These are phyloP conservation scores for Metschnikowia santaceciliae DNA, from an alignment of 805 yeast species.

Conservation along the genomic window DNA sequence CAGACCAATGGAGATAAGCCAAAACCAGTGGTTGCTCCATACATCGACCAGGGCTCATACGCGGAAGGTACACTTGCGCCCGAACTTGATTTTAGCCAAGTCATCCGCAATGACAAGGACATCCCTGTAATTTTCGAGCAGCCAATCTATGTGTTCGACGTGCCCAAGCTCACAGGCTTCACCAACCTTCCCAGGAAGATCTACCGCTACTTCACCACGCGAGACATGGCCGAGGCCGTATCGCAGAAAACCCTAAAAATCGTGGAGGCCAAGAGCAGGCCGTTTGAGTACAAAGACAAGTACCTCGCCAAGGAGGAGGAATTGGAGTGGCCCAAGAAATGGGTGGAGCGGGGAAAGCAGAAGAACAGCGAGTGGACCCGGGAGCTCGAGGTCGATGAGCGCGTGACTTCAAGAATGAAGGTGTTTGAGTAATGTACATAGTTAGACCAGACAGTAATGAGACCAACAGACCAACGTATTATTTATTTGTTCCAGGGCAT, in stretches of 20 bases:
- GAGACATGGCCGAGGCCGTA: slow-evolving; percentile 65
- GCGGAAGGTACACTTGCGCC: slow-evolving; percentile 51
- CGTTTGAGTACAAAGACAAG: slow-evolving; percentile 45
- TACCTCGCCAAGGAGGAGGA: slow-evolving; percentile 23
- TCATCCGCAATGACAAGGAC: slow-evolving; percentile 29
- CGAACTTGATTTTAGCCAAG: slow-evolving; percentile 44
- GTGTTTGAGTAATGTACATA: slow-evolving; percentile 33
- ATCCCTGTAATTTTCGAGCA: slow-evolving; percentile 66
- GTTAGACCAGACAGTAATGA: background rate
- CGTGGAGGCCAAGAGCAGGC: slow-evolving; percentile 50
- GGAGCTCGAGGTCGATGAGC: slow-evolving; percentile 64
- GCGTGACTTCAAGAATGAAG: slow-evolving; percentile 53
- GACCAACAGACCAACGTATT: background rate
- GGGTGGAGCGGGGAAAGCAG: slow-evolving; percentile 75
- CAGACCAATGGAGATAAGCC: slow-evolving; percentile 19
- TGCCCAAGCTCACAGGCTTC: slow-evolving; percentile 79
- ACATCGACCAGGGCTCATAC: slow-evolving; percentile 58
- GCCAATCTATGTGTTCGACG: slow-evolving; percentile 72
- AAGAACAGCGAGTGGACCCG: slow-evolving; percentile 85
- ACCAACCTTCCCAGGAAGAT: slow-evolving; percentile 69
- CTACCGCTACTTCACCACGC: slow-evolving; percentile 70
- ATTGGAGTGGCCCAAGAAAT: slow-evolving; percentile 36
- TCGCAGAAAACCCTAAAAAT: slow-evolving; percentile 53
- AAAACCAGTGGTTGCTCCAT: slow-evolving; percentile 59
- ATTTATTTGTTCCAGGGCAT: background rate